Percentiles rank a stretch among this genome's conserved stretches.
These are phyloP conservation scores for Penicillium simplicissimum DNA, from an alignment of 495 filamentous ascomycete species.

Conservation along the genomic window DNA sequence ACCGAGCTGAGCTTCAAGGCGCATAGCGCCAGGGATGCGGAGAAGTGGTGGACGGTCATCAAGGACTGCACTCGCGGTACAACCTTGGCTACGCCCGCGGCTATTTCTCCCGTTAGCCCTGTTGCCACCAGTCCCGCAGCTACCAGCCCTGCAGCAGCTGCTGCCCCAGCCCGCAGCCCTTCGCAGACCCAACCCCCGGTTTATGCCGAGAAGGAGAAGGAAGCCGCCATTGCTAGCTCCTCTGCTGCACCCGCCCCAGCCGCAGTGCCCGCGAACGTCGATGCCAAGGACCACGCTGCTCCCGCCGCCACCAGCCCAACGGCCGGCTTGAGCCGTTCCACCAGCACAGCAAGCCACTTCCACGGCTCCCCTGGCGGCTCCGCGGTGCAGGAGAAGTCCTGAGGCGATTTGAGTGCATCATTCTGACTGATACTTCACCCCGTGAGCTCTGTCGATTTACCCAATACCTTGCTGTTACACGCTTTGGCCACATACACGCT, in stretches of 20 bases:
- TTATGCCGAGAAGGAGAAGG: slow-evolving; percentile 31
- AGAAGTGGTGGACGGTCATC: slow-evolving; percentile 81
- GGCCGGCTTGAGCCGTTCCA: slow-evolving; percentile 26
- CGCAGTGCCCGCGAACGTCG: slow-evolving; percentile 1
- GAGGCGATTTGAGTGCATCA: not conserved
- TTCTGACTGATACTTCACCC: not conserved
- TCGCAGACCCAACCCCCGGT: slow-evolving; percentile 26
- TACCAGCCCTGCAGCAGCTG: not conserved
- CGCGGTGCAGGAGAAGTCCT: slow-evolving; percentile 23
- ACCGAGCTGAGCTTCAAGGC: slow-evolving; percentile 73
- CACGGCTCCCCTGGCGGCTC: slow-evolving; percentile 32
- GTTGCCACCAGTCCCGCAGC: not conserved
- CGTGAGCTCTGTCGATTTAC: not conserved
- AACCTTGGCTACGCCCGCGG: slow-evolving; percentile 7
- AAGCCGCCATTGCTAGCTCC: slow-evolving; percentile 14
- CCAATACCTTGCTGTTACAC: not conserved
- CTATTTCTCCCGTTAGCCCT: slow-evolving; percentile 12
- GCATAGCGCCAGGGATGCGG: slow-evolving; percentile 68
- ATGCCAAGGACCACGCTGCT: slow-evolving; percentile 9
- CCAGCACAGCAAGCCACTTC: slow-evolving; percentile 35
- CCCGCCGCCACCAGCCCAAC: slow-evolving; percentile 8
- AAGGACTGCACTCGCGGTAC: slow-evolving; percentile 39
- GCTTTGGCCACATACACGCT: not conserved
- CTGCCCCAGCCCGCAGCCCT: not conserved
- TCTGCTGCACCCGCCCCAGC: slow-evolving; percentile 4